phyloP scores from a whole-genome alignment of 805 yeast species.

The Nakazawaea pomicola region DNA sequence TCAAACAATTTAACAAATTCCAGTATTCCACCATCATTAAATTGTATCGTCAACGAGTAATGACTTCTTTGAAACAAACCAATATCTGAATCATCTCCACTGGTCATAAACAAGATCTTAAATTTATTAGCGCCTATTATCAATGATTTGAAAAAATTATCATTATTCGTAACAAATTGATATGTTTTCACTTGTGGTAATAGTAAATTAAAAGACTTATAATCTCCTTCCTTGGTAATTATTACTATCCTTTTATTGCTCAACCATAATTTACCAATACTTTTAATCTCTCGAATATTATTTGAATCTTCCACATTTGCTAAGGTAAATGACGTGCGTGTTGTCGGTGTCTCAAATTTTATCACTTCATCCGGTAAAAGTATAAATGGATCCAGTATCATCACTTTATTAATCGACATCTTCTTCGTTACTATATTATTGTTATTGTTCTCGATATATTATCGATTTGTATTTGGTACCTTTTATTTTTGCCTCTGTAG shows the following conservation, averaged over 20 bases:
- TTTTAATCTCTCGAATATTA: conserved; percentile 18
- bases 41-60: conserved; percentile 33
- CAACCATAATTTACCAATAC: conserved; percentile 33
- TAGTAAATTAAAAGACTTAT: conserved; percentile 35
- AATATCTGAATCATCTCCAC: conserved; percentile 25
- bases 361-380: conserved; percentile 21
- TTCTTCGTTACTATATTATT: not conserved
- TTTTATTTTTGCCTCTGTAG: conserved; percentile 4
- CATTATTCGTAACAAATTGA: conserved; percentile 27
- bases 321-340: conserved; percentile 14
- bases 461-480: not conserved
- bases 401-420: conserved; percentile 28
- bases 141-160: conserved; percentile 32
- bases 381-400: conserved; percentile 21
- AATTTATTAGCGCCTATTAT: conserved; percentile 35
- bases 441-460: not conserved
- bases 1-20: conserved; percentile 33
- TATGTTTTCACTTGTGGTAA: conserved; percentile 27
- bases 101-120: conserved; percentile 3
- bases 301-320: conserved; percentile 13
- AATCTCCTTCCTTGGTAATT: conserved; percentile 36
- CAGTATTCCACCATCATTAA: conserved; percentile 45
- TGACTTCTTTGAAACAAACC: conserved; percentile 31
- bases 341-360: conserved; percentile 16
- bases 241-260: conserved; percentile 38